A percentile compares a stretch with the other conserved stretches of the same genome.
These are phyloP conservation scores for Maudiozyma barnettii DNA, from an alignment of 805 yeast species.

Conservation along the genomic window DNA sequence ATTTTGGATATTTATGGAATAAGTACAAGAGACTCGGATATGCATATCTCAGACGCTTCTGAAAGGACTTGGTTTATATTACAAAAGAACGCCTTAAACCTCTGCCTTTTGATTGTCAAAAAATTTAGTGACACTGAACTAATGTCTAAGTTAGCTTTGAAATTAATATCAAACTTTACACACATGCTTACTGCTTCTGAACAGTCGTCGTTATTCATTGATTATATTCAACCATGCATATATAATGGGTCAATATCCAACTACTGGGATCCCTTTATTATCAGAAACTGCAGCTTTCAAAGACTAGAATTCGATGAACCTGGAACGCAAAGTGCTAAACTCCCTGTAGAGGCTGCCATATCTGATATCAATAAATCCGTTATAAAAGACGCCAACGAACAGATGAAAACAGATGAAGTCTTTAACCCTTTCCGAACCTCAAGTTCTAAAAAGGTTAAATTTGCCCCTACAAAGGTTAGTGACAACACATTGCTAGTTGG, in stretches of 20 bases:
- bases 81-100: conserved; percentile 45
- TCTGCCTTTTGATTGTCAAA: conserved; percentile 46
- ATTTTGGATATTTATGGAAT: conserved; percentile 50
- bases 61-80: conserved; percentile 45
- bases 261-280: conserved; percentile 69
- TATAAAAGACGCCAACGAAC: conserved; percentile 6
- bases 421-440: conserved; percentile 46
- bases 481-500: conserved; percentile 36
- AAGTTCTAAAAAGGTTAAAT: conserved; percentile 11
- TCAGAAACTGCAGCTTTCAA: conserved; percentile 40
- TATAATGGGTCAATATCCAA: conserved; percentile 21
- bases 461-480: not conserved
- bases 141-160: conserved; percentile 38
- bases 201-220: conserved; percentile 37
- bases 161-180: conserved; percentile 47
- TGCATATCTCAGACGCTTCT: conserved; percentile 16
- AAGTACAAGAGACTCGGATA: conserved; percentile 31
- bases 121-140: conserved; percentile 39
- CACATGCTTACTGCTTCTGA: conserved; percentile 48
- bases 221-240: conserved; percentile 20
- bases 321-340: conserved; percentile 6
- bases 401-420: conserved; percentile 33
- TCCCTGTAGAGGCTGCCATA: conserved; percentile 11
- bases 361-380: conserved; percentile 1
- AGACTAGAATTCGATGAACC: conserved; percentile 19